Percentiles rank a stretch among this genome's conserved stretches.
phyloP scores from a whole-genome alignment of 345 rosid species.

The Brassica rapa region DNA sequence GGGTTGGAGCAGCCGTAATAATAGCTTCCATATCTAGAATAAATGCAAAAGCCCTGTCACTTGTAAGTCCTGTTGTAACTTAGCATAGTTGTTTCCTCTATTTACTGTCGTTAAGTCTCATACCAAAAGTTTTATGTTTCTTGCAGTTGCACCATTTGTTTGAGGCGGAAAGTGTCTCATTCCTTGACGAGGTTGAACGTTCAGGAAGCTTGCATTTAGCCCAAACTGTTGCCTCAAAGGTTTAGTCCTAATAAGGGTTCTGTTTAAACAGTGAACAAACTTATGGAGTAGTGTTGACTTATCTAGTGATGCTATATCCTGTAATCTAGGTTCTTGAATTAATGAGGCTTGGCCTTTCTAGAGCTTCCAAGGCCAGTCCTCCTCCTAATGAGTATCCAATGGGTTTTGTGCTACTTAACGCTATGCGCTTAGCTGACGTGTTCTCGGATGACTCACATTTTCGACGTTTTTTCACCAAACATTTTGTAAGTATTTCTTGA shows the following conservation, averaged over 20 bases:
- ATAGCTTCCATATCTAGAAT: conserved; percentile 77
- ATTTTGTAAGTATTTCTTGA: conserved; percentile 62
- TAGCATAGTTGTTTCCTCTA: neutral
- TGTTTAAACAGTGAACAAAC: too few species aligned
- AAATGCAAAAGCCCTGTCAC: conserved; percentile 84
- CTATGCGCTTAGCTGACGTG: conserved; percentile 92
- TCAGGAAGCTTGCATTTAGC: conserved; percentile 80
- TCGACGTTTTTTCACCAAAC: conserved; percentile 64
- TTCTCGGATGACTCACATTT: conserved; percentile 95
- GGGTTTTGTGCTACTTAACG: conserved; percentile 89
- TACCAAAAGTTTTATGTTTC: conserved; percentile 24
- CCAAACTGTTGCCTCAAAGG: conserved; percentile 76
- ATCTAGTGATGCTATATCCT: conserved; percentile 21
- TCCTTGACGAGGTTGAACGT: conserved; percentile 88
- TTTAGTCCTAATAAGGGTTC: conserved; percentile 43
- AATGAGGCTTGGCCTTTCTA: conserved; percentile 64
- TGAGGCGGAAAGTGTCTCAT: conserved; percentile 91
- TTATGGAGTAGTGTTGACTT: neutral
- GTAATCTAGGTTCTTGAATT: conserved; percentile 74
- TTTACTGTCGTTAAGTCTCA: conserved; percentile 12
- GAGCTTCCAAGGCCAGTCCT: conserved; percentile 54
- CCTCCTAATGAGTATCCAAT: conserved; percentile 55
- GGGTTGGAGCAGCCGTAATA: conserved; percentile 46
- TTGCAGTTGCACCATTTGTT: conserved; percentile 83
- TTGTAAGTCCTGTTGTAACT: conserved; percentile 58